A percentile compares a stretch with the other conserved stretches of the same genome.
Evolutionary conservation across 1,284 basidiomycete genomes (phyloP).

Genomic region (Malassezia pachydermatis): DNA sequence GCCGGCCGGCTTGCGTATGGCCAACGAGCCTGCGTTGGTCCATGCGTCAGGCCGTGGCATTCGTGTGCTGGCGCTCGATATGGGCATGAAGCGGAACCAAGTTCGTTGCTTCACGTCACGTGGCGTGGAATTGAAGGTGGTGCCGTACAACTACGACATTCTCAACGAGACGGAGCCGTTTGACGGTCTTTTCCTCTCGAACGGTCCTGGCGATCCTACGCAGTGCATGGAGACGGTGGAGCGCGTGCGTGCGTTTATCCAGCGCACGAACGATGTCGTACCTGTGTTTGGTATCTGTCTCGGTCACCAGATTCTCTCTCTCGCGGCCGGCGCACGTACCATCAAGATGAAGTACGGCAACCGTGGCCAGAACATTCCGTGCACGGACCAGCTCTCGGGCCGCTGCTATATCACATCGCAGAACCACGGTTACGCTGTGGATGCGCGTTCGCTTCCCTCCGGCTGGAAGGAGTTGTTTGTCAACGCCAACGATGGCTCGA

Average conservation of each 20-base stretch:
- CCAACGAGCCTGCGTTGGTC: constrained; percentile 52
- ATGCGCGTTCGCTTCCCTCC: constrained; percentile 63
- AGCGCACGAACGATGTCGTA: constrained; percentile 56
- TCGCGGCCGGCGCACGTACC: constrained; percentile 85
- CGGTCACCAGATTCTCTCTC: constrained; percentile 89
- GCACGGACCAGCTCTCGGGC: constrained; percentile 83
- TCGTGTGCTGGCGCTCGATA: constrained; percentile 82
- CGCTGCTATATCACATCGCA: constrained; percentile 98
- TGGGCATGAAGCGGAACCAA: constrained; percentile 99
- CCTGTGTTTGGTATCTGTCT: constrained; percentile 99
- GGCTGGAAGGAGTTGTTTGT: constrained; percentile 90
- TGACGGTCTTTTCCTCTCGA: constrained; percentile 93
- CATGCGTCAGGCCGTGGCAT: constrained; percentile 71
- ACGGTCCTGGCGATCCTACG: constrained; percentile 94
- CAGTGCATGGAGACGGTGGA: constrained; percentile 60
- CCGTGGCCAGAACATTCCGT: constrained; percentile 96
- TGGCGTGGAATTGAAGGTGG: constrained; percentile 89
- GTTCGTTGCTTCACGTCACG: constrained; percentile 90
- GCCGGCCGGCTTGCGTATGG: constrained; percentile 49
- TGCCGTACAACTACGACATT: constrained; percentile 95
- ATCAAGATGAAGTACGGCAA: constrained; percentile 99
- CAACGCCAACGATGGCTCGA: constrained; percentile 94
- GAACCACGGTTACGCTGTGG: constrained; percentile 97
- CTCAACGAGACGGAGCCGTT: constrained; percentile 62
- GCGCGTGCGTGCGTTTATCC: constrained; percentile 62